Base-by-base conservation (phyloP, 2,329 filamentous ascomycete genomes). In the Hymenoscyphus scutula region DNA sequence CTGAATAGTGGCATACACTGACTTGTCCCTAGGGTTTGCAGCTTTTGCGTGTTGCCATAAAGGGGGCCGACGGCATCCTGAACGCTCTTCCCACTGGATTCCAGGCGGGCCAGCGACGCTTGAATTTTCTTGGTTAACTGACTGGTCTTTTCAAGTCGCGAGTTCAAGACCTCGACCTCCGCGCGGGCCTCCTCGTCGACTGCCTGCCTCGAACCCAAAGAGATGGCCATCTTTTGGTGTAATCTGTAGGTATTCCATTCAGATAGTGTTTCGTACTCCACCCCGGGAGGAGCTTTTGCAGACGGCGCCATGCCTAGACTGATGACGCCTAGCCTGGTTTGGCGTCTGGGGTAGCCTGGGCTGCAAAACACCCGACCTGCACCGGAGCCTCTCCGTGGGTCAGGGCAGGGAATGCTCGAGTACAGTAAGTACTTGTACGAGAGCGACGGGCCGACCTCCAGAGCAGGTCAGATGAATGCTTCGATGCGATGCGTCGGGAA, bases 81-180 rank as follows among this genome's bases (percentile, higher is more conserved):
- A 23, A 98, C 92, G 64, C 90, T 93, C 77, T 92, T 92, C 19
- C 94, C 95, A 59, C 91, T 96, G 41, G 89, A 86, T 71, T 98
- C 92, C 37, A 99, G 82, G 61, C 93, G 85, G 41, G 87, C 85
- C 69, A 97, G 83, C 58, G 91, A 96, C 30, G 90, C 89, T 76
- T 96, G 90, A 61, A 99, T 97, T 81, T 96, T 97, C 80, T 95
- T 97, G 34, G 92, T 97, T 74, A 98, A 84, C 73, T 92, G 87
- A 64, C 92, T 89, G 70, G 96, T 96, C 83, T 97, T 98, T 71
- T 96, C 92, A 65, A 98, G 86, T 45, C 87, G 82, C 60, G 86
- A 89, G 70, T 88, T 89, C 56, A 90, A 79, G 32, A 89, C 87
- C 68, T 90, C 87, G 60, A 90, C 87, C 74, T 89, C 87, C 54